These are phyloP conservation scores for Cardiospermum halicacabum DNA, from an alignment of 345 rosid genomes.

Conservation along the genomic window DNA sequence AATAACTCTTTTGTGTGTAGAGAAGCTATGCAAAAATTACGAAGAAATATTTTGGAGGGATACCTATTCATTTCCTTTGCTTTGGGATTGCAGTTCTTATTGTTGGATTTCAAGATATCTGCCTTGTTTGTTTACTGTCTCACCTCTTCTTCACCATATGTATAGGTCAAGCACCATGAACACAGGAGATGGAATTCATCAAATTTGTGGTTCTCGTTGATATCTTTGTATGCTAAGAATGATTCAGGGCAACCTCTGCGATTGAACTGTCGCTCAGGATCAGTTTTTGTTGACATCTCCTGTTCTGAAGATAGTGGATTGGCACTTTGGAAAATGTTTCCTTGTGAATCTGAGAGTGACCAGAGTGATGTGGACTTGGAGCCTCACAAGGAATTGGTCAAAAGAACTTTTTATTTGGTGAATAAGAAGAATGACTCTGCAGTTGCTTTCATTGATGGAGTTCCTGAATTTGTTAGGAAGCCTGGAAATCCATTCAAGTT, in stretches of 20 bases:
- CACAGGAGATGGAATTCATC: conserved; percentile 69
- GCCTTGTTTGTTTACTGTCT: not conserved
- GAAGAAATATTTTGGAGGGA: not conserved
- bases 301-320: conserved; percentile 46
- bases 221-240: conserved; percentile 71
- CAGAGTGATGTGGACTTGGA: conserved; percentile 61
- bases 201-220: conserved; percentile 72
- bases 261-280: conserved; percentile 55
- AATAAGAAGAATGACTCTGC: conserved; percentile 79
- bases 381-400: conserved; percentile 49
- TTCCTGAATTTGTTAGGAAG: conserved; percentile 79
- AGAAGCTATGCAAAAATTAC: too few relatives aligned
- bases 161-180: conserved; percentile 70
- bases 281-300: conserved; percentile 67
- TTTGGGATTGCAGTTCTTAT: conserved; percentile 2
- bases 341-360: conserved; percentile 49
- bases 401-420: conserved; percentile 62
- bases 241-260: conserved; percentile 63
- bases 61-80: not conserved
- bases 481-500: conserved; percentile 95
- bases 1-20: too few relatives aligned
- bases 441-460: conserved; percentile 68
- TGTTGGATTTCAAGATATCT: conserved; percentile 9
- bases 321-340: conserved; percentile 60
- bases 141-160: conserved; percentile 17